Evolutionary conservation across 176 grass and related monocot genomes (phyloP), one percentile per base, ranked within the genome.

Genomic region (Calamus simplicifolius): DNA sequence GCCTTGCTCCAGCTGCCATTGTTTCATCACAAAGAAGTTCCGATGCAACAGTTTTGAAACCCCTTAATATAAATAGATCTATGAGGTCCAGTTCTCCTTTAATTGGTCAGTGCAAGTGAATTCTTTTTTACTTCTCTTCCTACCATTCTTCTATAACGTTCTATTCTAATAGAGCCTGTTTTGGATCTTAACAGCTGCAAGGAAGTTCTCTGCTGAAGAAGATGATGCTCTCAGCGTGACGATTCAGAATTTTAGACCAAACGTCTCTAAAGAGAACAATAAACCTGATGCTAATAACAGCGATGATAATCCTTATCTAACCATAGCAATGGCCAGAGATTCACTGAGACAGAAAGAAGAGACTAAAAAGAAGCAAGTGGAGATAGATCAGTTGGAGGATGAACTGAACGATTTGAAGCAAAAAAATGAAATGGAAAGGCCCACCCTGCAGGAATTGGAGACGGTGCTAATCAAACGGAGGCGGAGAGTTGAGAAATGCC

Each of bases 321-420:
- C 84, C 50, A 98, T 98, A 68, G 71, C 79, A 13, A 88, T 85
- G 75, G 93, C 93, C 50, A 91, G 93, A 67, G 84, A 98, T 67
- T 98, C 93, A 0, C 66, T 98, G 18, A 91, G 84, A 59, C 93
- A 83, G 19, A 23, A 84, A 74, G 84, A 88, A 23, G 84, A 92
- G 25, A 74, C 80, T 30, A 98, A 81, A 82, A 92, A 92, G 63
- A 92, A 92, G 66, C 79, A 85, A 50, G 75, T 81, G 26, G 87
- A 92, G 59, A 78, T 92, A 56, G 52, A 67, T 27, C 74, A 85
- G 51, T 13, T 92, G 51, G 93, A 98, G 68, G 76, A 79, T 2
- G 87, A 88, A 62, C 69, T 67, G 29, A 65, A 53, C 5, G 81
- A 85, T 60, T 51, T 92, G 66, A 80, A 76, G 66, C 81, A 76